phyloP scores from a whole-genome alignment of 352 stramenopile species.

The Phytopythium aichiense region DNA sequence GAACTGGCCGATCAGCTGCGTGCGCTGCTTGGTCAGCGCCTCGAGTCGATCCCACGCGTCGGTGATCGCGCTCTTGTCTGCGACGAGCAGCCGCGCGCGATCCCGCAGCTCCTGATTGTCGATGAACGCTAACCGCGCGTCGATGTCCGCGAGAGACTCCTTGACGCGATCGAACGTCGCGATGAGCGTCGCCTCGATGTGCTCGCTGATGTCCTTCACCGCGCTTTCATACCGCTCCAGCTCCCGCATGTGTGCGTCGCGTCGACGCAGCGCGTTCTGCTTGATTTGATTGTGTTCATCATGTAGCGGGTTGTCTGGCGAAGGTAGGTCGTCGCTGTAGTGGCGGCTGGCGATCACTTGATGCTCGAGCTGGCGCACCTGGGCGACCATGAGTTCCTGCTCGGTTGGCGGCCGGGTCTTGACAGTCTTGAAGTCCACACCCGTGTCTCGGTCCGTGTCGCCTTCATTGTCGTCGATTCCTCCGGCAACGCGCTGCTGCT shows the following conservation, averaged over 20 bases:
- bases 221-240: slow-evolving; percentile 38
- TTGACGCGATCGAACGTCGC: slow-evolving; percentile 52
- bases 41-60: slow-evolving; percentile 40
- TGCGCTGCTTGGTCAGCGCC: slow-evolving; percentile 38
- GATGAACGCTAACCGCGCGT: slow-evolving; percentile 20
- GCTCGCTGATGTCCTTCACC: slow-evolving; percentile 59
- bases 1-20: slow-evolving; percentile 35
- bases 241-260: slow-evolving; percentile 53
- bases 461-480: slow-evolving; percentile 6
- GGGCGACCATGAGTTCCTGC: slow-evolving; percentile 39
- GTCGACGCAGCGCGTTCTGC: slow-evolving; percentile 46
- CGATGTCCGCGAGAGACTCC: slow-evolving; percentile 34
- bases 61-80: slow-evolving; percentile 30
- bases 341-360: slow-evolving; percentile 23
- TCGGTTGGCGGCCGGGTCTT: slow-evolving; percentile 17
- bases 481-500: slow-evolving; percentile 33
- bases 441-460: slow-evolving; percentile 12
- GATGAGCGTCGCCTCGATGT: slow-evolving; percentile 55
- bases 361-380: slow-evolving; percentile 54
- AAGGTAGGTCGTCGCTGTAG: slow-evolving; percentile 4
- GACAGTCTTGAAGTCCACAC: neutral
- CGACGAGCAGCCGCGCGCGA: slow-evolving; percentile 31
- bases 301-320: neutral
- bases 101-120: slow-evolving; percentile 21
- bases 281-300: slow-evolving; percentile 42